phyloP scores from a whole-genome alignment of 2,329 filamentous ascomycete species.

The Zasmidium citrigriseum region DNA sequence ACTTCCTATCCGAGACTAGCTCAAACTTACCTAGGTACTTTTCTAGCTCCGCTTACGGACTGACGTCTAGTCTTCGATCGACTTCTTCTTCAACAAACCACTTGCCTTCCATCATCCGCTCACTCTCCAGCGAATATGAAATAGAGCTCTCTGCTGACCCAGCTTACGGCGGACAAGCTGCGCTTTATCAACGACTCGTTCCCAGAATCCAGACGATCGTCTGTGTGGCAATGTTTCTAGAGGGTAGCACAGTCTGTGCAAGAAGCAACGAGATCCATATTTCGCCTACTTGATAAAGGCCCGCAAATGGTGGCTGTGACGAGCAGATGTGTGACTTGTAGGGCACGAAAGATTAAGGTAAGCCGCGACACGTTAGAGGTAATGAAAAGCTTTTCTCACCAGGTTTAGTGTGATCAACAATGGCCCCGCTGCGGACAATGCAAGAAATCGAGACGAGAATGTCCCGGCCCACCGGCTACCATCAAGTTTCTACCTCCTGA shows the following conservation, averaged over 20 bases:
- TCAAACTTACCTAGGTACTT: neutral
- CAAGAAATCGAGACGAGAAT: neutral
- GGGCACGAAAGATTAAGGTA: neutral
- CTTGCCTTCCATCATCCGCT: neutral
- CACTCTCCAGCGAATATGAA: too few relatives aligned
- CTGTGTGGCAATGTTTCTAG: neutral
- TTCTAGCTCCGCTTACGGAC: neutral
- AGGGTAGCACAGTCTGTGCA: neutral
- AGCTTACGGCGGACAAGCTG: too few relatives aligned
- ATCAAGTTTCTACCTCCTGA: neutral
- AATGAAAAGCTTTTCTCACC: neutral
- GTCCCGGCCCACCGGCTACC: neutral
- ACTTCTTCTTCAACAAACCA: neutral
- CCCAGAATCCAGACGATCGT: neutral
- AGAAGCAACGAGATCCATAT: neutral
- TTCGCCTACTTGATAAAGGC: neutral
- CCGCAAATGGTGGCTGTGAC: neutral
- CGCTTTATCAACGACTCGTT: neutral
- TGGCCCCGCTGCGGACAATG: constrained; percentile 6
- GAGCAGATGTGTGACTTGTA: neutral
- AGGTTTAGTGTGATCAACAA: neutral
- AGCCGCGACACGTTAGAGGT: neutral
- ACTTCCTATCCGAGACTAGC: neutral
- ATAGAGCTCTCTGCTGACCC: too few relatives aligned
- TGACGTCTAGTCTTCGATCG: neutral